Evolutionary conservation across 108 stramenopile species (phyloP), one percentile per base, ranked within the genome.

Genomic region (Nitzschia palea): DNA sequence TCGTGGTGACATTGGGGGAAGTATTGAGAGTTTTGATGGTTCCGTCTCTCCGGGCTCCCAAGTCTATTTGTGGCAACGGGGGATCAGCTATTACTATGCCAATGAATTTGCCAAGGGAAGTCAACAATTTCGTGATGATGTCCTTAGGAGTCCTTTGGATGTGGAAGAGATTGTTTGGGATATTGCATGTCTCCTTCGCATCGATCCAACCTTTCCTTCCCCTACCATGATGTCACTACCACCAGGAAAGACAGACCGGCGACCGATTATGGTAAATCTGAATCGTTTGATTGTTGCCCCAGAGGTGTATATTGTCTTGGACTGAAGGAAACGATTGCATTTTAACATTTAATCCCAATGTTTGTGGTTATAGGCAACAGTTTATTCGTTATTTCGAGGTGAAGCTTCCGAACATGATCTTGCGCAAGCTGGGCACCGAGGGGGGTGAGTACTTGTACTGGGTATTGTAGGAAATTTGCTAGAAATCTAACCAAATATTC

Each of bases 111-210:
- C 54, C 23, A 78, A 84, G 22, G 78, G 72, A 10, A 55, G 66
- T 15, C 40, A 66, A 33, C 78, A 74, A 42, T 66, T 74, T 43
- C 35, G 35, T 1, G 62, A 64, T 22, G 71, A 73, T 34, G 71
- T 73, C 31, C 54, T 63, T 34, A 37, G 40, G 0, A 65, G 54
- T 48, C 71, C 71, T 5, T 34, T 64, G 34, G 89, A 91, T 70
- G 84, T 83, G 47, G 89, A 91, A 76, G 89, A 91, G 60, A 85
- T 87, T 68, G 86, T 88, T 5, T 91, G 89, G 89, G 86, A 91
- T 80, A 80, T 88, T 75, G 85, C 85, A 0, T 84, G 84, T 51
- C 47, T 78, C 44, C 31, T 73, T 17, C 74, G 81, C 36, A 65
- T 76, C 35, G 66, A 75, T 44, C 62, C 72, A 4, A 26, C 51